A percentile compares a stretch with the other conserved stretches of the same genome.
These are phyloP conservation scores for Hymenoscyphus infarciens DNA, from an alignment of 2,329 filamentous ascomycete species.

Conservation along the genomic window DNA sequence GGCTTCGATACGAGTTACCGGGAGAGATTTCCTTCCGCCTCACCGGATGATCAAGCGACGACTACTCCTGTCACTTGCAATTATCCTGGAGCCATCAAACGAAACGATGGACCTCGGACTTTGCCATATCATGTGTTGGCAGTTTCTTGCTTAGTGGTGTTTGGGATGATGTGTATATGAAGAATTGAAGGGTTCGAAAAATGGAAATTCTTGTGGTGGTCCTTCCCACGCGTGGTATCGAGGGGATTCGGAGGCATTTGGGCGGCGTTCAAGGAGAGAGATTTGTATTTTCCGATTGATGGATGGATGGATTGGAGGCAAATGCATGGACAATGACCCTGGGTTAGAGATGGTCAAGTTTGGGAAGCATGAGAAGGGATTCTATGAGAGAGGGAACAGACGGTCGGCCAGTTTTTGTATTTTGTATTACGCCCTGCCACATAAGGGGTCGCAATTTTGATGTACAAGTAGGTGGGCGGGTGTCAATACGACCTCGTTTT, in stretches of 20 bases:
- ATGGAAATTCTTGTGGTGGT: slow-evolving; percentile 5
- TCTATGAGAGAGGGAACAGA: not conserved
- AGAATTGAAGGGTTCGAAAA: not conserved
- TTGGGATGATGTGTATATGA: slow-evolving; percentile 27
- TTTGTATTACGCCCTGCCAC: slow-evolving; percentile 15
- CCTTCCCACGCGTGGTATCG: slow-evolving; percentile 11
- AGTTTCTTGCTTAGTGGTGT: slow-evolving; percentile 14
- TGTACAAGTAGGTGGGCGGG: not conserved
- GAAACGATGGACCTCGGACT: slow-evolving; percentile 52
- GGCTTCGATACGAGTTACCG: slow-evolving; percentile 47
- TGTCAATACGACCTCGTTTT: no score
- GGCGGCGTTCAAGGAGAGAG: slow-evolving; percentile 22
- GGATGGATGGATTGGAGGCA: slow-evolving; percentile 2
- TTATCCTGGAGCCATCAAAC: slow-evolving; percentile 57
- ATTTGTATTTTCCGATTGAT: slow-evolving; percentile 8
- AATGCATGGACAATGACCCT: slow-evolving; percentile 8
- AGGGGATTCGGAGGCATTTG: slow-evolving; percentile 20
- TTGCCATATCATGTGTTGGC: slow-evolving; percentile 36
- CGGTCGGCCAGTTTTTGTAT: slow-evolving; percentile 8
- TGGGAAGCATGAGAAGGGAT: not conserved
- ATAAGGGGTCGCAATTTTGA: slow-evolving; percentile 9
- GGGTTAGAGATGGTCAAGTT: slow-evolving; percentile 8
- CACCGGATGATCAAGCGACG: not conserved
- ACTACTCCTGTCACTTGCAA: slow-evolving; percentile 47
- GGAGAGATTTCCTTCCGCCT: slow-evolving; percentile 12